phyloP scores from a whole-genome alignment of 2,329 filamentous ascomycete species.

The Incumbomyces delicatus region DNA sequence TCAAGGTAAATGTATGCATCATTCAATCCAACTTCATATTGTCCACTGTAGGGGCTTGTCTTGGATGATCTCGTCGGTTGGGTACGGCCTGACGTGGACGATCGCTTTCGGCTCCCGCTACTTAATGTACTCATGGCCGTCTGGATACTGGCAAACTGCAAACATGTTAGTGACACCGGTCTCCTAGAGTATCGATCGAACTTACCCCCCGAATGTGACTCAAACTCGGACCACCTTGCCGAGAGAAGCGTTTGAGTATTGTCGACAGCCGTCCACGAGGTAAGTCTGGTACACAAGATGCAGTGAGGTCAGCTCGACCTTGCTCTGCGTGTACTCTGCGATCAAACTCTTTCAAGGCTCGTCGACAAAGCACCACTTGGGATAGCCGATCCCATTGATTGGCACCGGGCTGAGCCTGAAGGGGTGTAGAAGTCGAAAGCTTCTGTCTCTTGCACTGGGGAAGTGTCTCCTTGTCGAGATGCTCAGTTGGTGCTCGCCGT shows the following conservation, averaged over 20 bases:
- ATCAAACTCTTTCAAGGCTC: conserved; percentile 13
- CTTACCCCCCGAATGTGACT: conserved; percentile 14
- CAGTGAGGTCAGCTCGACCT: not conserved
- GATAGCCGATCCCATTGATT: conserved; percentile 15
- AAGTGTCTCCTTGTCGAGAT: no score
- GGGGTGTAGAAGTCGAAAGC: not conserved
- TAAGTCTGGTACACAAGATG: conserved; percentile 1
- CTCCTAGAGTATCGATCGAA: not conserved
- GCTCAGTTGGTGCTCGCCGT: no score
- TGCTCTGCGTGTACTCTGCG: conserved; percentile 5
- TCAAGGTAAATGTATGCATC: conserved; percentile 26
- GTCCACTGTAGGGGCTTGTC: conserved; percentile 8
- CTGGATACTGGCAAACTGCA: no score
- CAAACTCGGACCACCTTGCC: conserved; percentile 11
- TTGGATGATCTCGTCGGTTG: conserved; percentile 4
- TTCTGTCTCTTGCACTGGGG: not conserved
- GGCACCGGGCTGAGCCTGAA: conserved; percentile 1
- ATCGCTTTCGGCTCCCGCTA: conserved; percentile 12
- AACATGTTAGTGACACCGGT: not conserved
- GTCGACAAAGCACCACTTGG: conserved; percentile 8
- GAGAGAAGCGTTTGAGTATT: conserved; percentile 13
- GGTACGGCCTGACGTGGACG: conserved; percentile 1
- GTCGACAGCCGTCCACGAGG: not conserved
- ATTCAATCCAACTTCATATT: conserved; percentile 31
- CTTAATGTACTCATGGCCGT: no score